Evolutionary conservation across 169 alveolate species (phyloP).

Genomic region (Perkinsus chesapeaki): DNA sequence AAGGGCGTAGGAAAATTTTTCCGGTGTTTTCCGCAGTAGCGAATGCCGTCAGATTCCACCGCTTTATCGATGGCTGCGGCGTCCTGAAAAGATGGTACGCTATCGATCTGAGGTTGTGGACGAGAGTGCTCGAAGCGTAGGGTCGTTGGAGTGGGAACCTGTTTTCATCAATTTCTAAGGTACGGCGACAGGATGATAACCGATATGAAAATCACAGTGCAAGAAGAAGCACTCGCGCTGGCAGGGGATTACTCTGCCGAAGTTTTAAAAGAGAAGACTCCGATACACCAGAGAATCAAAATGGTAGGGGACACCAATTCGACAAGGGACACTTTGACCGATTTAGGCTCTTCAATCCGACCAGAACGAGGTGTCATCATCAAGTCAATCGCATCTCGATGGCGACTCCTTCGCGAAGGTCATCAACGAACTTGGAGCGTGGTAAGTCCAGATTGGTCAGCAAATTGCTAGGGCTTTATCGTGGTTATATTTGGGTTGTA

Average conservation of each 20-base stretch:
- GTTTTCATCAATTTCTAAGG: too few relatives aligned
- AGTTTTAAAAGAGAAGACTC: not conserved
- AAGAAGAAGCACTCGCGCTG: not conserved
- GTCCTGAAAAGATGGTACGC: not conserved
- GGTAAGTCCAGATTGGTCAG: not conserved
- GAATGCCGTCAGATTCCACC: not conserved
- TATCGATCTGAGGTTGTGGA: not conserved
- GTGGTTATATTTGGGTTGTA: too few relatives aligned
- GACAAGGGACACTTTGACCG: not conserved
- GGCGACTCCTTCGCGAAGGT: not conserved
- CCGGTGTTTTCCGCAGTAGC: not conserved
- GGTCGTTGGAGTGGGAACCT: not conserved
- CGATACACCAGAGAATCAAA: not conserved
- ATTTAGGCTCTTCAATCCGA: not conserved
- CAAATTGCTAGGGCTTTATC: too few relatives aligned
- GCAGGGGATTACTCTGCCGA: not conserved
- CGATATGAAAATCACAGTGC: not conserved
- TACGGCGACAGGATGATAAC: not conserved
- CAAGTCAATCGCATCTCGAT: not conserved
- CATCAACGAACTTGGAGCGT: not conserved
- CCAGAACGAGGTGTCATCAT: conserved; percentile 1
- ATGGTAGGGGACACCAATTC: not conserved
- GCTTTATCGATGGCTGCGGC: not conserved
- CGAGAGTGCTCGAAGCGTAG: not conserved
- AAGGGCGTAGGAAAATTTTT: not conserved